Evolutionary conservation across 108 stramenopile species (phyloP), one percentile per base, ranked within the genome.

Genomic region (Skeletonema marinoi): DNA sequence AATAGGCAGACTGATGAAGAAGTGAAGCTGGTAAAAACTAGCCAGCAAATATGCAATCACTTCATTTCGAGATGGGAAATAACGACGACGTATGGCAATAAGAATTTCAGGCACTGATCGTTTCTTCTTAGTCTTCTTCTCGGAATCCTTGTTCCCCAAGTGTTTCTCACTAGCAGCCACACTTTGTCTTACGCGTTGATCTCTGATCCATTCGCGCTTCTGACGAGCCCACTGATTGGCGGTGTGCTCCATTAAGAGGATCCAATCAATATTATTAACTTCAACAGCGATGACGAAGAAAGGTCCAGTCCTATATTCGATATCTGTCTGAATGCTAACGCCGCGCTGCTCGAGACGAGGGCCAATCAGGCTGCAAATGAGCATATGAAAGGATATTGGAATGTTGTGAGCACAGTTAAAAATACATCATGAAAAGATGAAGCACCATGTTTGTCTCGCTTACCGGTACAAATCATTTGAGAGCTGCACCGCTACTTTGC

Each of bases 201-300:
- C 65, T 19, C 59, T 72, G 42, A 71, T 68, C 41, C 66, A 62
- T 70, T 75, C 46, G 0, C 81, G 69, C 58, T 82, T 75, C 30
- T 36, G 42, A 4, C 56, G 70, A 21, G 68, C 62, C 10, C 85
- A 85, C 21, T 85, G 82, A 16, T 71, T 77, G 46, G 88, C 46
- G 9, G 87, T 86, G 46, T 73, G 66, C 67, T 86, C 83, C 42
- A 92, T 87, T 11, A 94, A 68, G 25, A 78, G 60, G 6, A 70
- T 69, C 90, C 90, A 94, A 65, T 94, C 88, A 19, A 94, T 89
- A 21, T 78, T 68, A 6, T 78, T 39, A 10, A 94, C 62, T 65
- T 94, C 92, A 1, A 92, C 90, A 17, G 89, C 90, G 2, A 94
- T 74, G 3, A 94, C 93, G 82, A 94, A 94, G 59, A 86, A 94